Percentiles rank a stretch among this genome's conserved stretches.
Conservation (phyloP, 2,329 filamentous ascomycete genomes). For the Xylaria sp. region DNA sequence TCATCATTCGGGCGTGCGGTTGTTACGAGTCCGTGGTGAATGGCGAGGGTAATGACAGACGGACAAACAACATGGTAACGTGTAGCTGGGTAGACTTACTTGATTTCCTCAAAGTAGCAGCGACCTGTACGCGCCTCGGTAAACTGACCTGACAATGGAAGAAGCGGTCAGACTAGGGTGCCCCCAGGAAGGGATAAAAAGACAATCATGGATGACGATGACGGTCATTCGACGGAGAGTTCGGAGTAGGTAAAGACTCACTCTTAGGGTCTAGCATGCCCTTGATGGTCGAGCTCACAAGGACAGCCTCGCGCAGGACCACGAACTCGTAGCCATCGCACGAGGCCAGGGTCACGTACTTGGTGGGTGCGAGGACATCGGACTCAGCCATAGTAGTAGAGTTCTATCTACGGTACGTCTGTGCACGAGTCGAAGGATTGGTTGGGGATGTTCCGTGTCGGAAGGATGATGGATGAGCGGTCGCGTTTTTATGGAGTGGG, state of each 20-base stretch:
- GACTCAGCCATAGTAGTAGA: slow-evolving; percentile 32
- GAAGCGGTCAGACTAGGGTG: slow-evolving; percentile 16
- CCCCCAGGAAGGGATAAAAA: background rate
- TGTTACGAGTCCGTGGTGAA: too few species aligned
- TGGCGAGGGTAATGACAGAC: too few species aligned
- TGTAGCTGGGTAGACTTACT: slow-evolving; percentile 55
- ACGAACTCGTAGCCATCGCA: slow-evolving; percentile 79
- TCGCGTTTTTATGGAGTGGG: slow-evolving; percentile 22
- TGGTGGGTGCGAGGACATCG: slow-evolving; percentile 46
- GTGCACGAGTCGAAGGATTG: background rate
- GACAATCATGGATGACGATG: background rate
- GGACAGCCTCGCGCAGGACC: slow-evolving; percentile 71
- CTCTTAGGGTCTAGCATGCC: slow-evolving; percentile 75
- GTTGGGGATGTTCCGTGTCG: background rate
- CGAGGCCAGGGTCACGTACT: slow-evolving; percentile 80
- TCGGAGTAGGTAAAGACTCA: too few species aligned
- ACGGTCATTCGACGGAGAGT: slow-evolving; percentile 11
- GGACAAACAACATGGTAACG: background rate
- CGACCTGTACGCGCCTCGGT: slow-evolving; percentile 67
- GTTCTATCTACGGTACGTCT: background rate
- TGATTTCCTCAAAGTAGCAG: slow-evolving; percentile 74
- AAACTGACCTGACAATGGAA: slow-evolving; percentile 61
- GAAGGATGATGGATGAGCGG: slow-evolving; percentile 3
- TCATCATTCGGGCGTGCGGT: slow-evolving; percentile 44
- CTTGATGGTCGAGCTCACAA: slow-evolving; percentile 73